Evolutionary conservation across 768 basidiomycete genomes (phyloP).

Genomic region (Suillus spraguei): DNA sequence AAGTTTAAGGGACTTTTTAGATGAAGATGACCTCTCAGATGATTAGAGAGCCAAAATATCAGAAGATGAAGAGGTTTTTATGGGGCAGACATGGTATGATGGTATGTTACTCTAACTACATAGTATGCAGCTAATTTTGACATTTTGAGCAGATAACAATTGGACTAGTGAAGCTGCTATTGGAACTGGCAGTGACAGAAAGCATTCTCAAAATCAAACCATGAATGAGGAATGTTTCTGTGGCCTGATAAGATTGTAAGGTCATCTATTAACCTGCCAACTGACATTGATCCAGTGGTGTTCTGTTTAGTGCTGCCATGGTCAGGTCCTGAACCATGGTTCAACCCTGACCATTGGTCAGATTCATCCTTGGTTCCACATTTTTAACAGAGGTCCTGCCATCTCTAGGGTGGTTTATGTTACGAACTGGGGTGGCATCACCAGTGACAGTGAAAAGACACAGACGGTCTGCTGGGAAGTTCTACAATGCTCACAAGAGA

Average conservation of each 20-base stretch:
- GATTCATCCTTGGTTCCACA: too few species aligned
- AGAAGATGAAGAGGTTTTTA: not conserved
- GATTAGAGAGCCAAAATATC: not conserved
- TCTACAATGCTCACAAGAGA: too few species aligned
- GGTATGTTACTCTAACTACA: not conserved
- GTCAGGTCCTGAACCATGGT: too few species aligned
- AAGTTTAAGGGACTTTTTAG: slow-evolving; percentile 1
- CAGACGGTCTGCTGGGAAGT: too few species aligned
- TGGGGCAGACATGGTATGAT: not conserved
- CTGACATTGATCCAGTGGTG: not conserved
- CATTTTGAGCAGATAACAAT: not conserved
- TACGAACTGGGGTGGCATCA: too few species aligned
- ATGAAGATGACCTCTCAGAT: slow-evolving; percentile 11
- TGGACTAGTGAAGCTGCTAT: not conserved
- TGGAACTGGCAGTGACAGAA: not conserved
- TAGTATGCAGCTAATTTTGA: not conserved
- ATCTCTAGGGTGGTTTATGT: too few species aligned
- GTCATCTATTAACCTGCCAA: not conserved
- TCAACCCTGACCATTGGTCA: too few species aligned
- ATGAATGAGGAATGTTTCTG: slow-evolving; percentile 9
- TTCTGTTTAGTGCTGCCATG: too few species aligned
- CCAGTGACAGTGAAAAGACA: too few species aligned
- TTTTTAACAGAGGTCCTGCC: too few species aligned
- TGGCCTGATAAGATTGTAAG: slow-evolving; percentile 8
- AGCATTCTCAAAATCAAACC: too few species aligned